Percentiles rank a stretch among this genome's conserved stretches.
phyloP scores from a whole-genome alignment of 371 early-diverging fungal species.

The Rhizopus sp. region DNA sequence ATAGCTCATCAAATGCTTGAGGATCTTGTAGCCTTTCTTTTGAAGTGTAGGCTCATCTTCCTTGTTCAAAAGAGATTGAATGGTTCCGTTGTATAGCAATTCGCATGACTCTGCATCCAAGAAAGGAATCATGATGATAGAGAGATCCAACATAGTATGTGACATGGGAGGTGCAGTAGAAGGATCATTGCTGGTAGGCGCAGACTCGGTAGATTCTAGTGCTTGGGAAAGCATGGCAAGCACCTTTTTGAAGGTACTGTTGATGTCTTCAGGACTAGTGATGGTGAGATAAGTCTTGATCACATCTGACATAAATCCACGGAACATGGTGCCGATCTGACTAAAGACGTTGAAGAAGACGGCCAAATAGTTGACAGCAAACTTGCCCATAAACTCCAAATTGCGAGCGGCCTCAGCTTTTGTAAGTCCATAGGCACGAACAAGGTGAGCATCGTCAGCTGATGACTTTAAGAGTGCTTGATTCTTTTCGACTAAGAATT shows the following conservation, averaged over 20 bases:
- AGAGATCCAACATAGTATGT: conserved; percentile 77
- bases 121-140: conserved; percentile 73
- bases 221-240: conserved; percentile 67
- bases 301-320: conserved; percentile 74
- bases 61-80: conserved; percentile 56
- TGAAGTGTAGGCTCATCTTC: conserved; percentile 79
- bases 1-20: conserved; percentile 62
- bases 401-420: conserved; percentile 61
- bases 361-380: conserved; percentile 74
- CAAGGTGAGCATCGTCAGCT: conserved; percentile 53
- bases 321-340: conserved; percentile 63
- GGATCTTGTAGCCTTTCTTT: conserved; percentile 93
- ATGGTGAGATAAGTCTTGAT: conserved; percentile 70
- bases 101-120: conserved; percentile 60
- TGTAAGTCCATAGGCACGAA: conserved; percentile 57
- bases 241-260: conserved; percentile 65
- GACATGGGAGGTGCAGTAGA: conserved; percentile 65
- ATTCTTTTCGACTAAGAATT: conserved; percentile 73
- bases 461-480: conserved; percentile 48
- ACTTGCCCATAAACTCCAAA: conserved; percentile 62
- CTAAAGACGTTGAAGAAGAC: conserved; percentile 86
- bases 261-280: conserved; percentile 58
- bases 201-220: conserved; percentile 37
- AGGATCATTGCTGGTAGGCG: conserved; percentile 31
- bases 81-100: conserved; percentile 58